Base-by-base conservation (phyloP, 2,329 filamentous ascomycete species). In the Hypoxylon sp. region DNA sequence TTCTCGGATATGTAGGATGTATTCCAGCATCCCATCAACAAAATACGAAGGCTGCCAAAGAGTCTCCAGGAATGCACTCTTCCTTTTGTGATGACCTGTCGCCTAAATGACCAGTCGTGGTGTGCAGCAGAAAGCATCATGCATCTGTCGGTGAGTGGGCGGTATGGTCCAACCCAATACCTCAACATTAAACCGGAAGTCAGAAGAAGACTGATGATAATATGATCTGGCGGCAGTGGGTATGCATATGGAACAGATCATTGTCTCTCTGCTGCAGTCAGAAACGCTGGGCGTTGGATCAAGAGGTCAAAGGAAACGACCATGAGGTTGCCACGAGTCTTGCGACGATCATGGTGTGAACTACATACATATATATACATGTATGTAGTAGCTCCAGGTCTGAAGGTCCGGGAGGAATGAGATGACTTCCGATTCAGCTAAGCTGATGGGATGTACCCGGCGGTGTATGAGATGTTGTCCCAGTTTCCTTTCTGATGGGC, bases 91-190 rank as follows among this genome's bases (percentile, higher is more conserved):
- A 49, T 57, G 52, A 53, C 59, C 54, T 65, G 54, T 42, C 54
- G 61, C 42, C 44, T 65, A 42, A 49, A 65, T 63, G 65, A 57
- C 65, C 44, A 45, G 62, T 68, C 58, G 48, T 68, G 65, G 65
- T 68, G 61, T 62, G 61, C 58, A 57, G 62, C 65, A 60, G 61
- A 38, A 28, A 44, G 51, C 51, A 59, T 16, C 51, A 52, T 66
- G 66, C 66, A 66, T 58, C 50, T 63, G 63, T 64, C 66, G 63
- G 66, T 68, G 66, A 68, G 66, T 61, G 28, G 62, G 65, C 58
- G 26, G 59, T 42, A 52, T 58, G 59, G 66, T 61, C 59, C 59
- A 61, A 54, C 59, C 59, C 58, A 63, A 61, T 54, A 58, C 65
- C 65, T 63, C 59, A 66, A 61, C 59, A 56, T 68, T 58, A 49